Evolutionary conservation across 2,329 filamentous ascomycete species (phyloP), one percentile per base, ranked within the genome.

Genomic region (Colletotrichum tropicale): DNA sequence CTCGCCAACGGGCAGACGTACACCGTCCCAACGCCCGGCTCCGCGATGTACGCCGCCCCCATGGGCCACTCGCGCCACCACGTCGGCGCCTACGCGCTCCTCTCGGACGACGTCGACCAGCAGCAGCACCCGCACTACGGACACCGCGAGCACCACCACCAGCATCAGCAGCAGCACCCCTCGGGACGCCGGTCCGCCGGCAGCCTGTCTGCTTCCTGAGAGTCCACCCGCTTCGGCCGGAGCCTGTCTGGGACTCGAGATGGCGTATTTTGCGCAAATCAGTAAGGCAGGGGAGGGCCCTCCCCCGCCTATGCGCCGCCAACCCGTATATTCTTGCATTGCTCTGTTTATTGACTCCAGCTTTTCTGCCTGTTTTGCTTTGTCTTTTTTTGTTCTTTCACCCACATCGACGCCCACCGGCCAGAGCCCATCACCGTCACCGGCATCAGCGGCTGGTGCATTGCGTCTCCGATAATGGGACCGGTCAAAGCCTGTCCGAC

Each of bases 1-100:
- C 56, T 77, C 2, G 60, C 76, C 15, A 77, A 77, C 28, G 76
- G 76, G 0, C 74, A 77, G 62, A 56, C 62, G 36, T 77, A 77
- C 62, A 77, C 70, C 43, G 70, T 74, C 12, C 72, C 73, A 8
- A 58, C 73, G 8, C 70, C 76, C 24, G 48, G 67, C n/a, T 43
- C 56, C 43, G 21, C 38, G 16, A 70, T 77, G 73, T 75, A 75
- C 58, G 64, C 73, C 24, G 56, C 73, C 8, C 28, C 64, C 8
- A 48, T 43, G 58, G 68, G 55, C 16, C 74, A 75, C 48, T 58
- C 60, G 28, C 72, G 74, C 4, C 66, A 67, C 13, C 67, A 70
- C 6, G 4, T 70, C 21, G 26, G 60, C n/a, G 70, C 60, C 4
- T 74, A 70, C 56, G 62, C 56, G 18, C 56, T 75, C 32, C 60